Conservation (phyloP, 2,329 filamentous ascomycete species). For the Phoma sp. region DNA sequence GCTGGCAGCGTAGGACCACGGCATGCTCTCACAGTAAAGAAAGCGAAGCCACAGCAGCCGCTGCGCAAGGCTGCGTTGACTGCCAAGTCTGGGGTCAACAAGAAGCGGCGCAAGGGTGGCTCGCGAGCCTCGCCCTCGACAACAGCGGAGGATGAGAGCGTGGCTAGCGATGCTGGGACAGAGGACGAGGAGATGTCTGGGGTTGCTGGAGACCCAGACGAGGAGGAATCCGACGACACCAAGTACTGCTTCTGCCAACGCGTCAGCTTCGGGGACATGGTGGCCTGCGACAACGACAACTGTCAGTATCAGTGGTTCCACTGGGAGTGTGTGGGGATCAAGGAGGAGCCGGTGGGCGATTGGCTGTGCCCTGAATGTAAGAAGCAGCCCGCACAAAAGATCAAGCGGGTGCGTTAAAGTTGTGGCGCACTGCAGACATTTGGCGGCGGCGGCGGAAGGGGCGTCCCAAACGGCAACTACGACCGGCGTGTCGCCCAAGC, state of each 20-base stretch:
- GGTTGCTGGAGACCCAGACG: slow-evolving; percentile 53
- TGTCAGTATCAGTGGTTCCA: slow-evolving; percentile 90
- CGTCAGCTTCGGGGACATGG: slow-evolving; percentile 87
- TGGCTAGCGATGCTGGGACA: slow-evolving; percentile 55
- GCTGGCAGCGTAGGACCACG: slow-evolving; percentile 66
- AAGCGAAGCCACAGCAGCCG: slow-evolving; percentile 62
- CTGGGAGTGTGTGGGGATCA: slow-evolving; percentile 68
- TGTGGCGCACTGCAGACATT: slow-evolving; percentile 11
- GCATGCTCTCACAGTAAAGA: slow-evolving; percentile 59
- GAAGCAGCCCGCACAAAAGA: slow-evolving; percentile 50
- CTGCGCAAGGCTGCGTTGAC: slow-evolving; percentile 47
- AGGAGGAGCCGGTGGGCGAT: slow-evolving; percentile 58
- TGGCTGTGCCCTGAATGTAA: slow-evolving; percentile 58
- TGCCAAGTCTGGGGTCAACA: slow-evolving; percentile 46
- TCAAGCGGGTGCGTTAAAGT: slow-evolving; percentile 48
- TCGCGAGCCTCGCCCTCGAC: slow-evolving; percentile 52
- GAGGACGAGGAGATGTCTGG: slow-evolving; percentile 61
- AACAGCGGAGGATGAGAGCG: slow-evolving; percentile 61
- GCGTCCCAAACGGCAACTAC: slow-evolving; percentile 18
- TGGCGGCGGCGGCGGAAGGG: slow-evolving; percentile 22
- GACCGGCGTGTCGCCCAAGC: slow-evolving; percentile 5
- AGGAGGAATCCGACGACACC: slow-evolving; percentile 77
- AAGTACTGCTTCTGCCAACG: slow-evolving; percentile 85
- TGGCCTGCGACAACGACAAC: slow-evolving; percentile 83
- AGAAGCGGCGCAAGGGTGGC: slow-evolving; percentile 48